Base-by-base conservation (phyloP, 2,329 filamentous ascomycete species). In the Samsoniella hepiali region DNA sequence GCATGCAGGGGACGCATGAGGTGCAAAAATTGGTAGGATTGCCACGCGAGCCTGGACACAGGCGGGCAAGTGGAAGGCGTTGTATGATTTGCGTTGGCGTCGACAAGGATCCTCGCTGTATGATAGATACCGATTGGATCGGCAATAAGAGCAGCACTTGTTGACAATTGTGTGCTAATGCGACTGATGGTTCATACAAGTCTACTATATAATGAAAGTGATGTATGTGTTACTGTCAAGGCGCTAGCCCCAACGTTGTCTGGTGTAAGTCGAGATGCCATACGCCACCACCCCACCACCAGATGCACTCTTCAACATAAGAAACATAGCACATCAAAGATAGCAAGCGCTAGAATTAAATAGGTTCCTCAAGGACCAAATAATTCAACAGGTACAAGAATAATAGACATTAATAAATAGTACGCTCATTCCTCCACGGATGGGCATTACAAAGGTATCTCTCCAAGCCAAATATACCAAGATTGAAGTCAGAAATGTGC, bases 101-200 rank as follows among this genome's bases (percentile, higher is more conserved):
- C 34, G 45, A 47, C 60, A 57, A 56, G 31, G 32, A 11, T 31
- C 22, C 42, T 50, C 15, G 60, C 60, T 63, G 59, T 53, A 63
- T 57, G 60, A 63, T 63, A 63, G 60, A 60, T 50, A 57, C 42
- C 60, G 53, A 56, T 63, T 57, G 51, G 60, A 57, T 63, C 60
- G 53, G 53, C 55, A 55, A 62, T 44, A 29, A 55, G 38, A 45
- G 32, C 34, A 62, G 60, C 60, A 40, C 51, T 62, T 58, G 60
- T 58, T 58, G 53, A 63, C 53, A 63, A 49, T 10, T 32, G 42
- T 42, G 9, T 51, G 38, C 38, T 34, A 17, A 45, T 31, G 11
- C 38, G 56, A 58, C 7, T 49, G 42, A 34, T 45, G 11, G 0
- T 6, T 13, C 27, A 50, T 27, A 10, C 10, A 40, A 13, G 38